Evolutionary conservation across 2,329 filamentous ascomycete species (phyloP).

Genomic region (Neonectria magnoliae): DNA sequence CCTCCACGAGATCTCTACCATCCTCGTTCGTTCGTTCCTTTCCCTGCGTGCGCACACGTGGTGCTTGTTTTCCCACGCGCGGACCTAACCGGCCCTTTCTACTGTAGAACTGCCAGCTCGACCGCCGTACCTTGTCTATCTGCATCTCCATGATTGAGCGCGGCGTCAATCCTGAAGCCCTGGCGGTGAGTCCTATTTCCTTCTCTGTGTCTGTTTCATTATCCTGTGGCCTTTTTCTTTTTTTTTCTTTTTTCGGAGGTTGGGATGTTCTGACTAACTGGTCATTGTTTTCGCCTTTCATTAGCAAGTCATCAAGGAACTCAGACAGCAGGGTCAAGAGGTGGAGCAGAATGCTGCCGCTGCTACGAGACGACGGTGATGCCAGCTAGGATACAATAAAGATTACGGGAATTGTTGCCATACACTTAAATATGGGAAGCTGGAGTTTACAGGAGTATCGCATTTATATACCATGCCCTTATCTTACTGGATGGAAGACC

Average conservation of each 20-base stretch:
- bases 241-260: not conserved
- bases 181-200: conserved; percentile 73
- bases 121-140: conserved; percentile 89
- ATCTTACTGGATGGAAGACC: conserved; percentile 3
- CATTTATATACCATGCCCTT: conserved; percentile 1
- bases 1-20: conserved; percentile 84
- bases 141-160: conserved; percentile 98
- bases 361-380: conserved; percentile 42
- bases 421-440: not conserved
- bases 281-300: not conserved
- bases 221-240: no score
- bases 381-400: not conserved
- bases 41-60: not conserved
- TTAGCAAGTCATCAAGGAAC: conserved; percentile 69
- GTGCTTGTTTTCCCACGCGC: not conserved
- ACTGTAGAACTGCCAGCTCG: conserved; percentile 87
- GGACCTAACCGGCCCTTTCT: conserved; percentile 25
- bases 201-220: not conserved
- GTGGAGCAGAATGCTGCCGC: conserved; percentile 54
- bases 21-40: conserved; percentile 71
- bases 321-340: conserved; percentile 65
- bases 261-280: not conserved
- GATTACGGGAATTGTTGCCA: not conserved
- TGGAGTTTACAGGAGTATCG: conserved; percentile 14
- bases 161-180: conserved; percentile 92